Evolutionary conservation across 495 filamentous ascomycete genomes (phyloP), one percentile per base, ranked within the genome.

Genomic region (Tuber melanosporum): DNA sequence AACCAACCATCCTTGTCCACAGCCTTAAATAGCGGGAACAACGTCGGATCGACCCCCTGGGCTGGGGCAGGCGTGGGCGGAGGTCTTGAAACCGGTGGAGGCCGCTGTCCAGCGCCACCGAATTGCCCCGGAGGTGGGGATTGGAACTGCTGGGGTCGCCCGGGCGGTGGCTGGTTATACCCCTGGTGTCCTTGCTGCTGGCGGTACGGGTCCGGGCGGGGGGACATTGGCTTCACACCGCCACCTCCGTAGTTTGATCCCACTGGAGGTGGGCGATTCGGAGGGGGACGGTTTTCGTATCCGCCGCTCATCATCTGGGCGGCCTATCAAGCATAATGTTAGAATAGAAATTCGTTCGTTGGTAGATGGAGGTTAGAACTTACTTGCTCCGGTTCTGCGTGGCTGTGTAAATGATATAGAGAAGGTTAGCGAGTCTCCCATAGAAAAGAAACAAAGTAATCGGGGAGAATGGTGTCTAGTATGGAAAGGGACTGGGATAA

Each of bases 371-470:
- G n/a, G 70, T 49, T 26, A 57, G 71, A 76, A 75, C 78, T 80
- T 88, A 96, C 94, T 88, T 92, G 92, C 82, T 99, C 95, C 66
- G 95, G 95, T 83, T 99, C 95, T 80, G 94, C 94, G 83, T 97
- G 95, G 80, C 94, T 97, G 84, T 80, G 52, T 45, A 47, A 70
- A 45, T 44, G 47, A 80, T 72, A 22, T 10, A 46, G 22, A 46
- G 36, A 66, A 70, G 74, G 70, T 72, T 76, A 69, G 72, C 72
- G 76, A 76, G 81, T 71, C 74, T 71, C 71, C 26, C 70, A 49
- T 42, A 74, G 36, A 69, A 52, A 72, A 46, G 46, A 44, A 39
- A 73, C 26, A 17, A 71, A 41, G 66, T 39, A 77, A 41, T 41
- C 71, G 36, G 57, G 70, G 22, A 46, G 26, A 73, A 73, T 43